Evolutionary conservation across 1,284 basidiomycete species (phyloP), one percentile per base, ranked within the genome.

Genomic region (Cutaneotrichosporon cyanovorans): DNA sequence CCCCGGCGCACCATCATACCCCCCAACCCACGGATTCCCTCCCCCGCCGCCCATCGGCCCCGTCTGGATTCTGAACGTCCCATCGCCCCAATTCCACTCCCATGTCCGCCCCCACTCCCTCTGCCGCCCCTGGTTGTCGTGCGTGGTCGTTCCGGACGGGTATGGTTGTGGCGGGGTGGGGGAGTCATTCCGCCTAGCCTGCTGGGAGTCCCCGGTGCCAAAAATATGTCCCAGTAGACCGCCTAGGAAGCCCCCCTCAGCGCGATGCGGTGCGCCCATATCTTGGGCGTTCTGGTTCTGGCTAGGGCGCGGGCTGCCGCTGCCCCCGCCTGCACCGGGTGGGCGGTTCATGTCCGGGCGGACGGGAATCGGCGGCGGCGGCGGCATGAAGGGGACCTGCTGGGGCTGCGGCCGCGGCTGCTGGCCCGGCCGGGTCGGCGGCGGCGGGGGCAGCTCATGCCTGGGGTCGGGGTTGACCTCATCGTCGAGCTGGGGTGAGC

Each of bases 401-500:
- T 31, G 15, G 30, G 30, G 8, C 9, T 15, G 30, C 30, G 30
- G 30, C 30, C 9, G 30, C 9, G 15, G 9, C 9, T 30, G 16
- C 25, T 18, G 30, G 25, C 49, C 44, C 2, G 64, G 64, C 2
- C 63, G 54, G 18, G 55, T 48, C 10, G 60, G 63, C 6, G 65
- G 62, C n/a, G 60, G 56, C 6, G 55, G 61, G 15, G 66, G 63
- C 2, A 67, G 61, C 21, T 68, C 66, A 46, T 60, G 56, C 34
- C 48, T 55, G 7, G 66, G 66, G 40, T 67, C 66, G 18, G 66
- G 65, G 46, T 69, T 69, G 40, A 66, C 53, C 9, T 65, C 59
- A 15, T 48, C 22, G 45, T 69, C 65, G 34, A 69, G 64, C 67
- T 69, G 50, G 22, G 7, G 45, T 46, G 12, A 44, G 48, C n/a